Conservation (phyloP, 495 filamentous ascomycete genomes). For the Daldinia caldariorum region DNA sequence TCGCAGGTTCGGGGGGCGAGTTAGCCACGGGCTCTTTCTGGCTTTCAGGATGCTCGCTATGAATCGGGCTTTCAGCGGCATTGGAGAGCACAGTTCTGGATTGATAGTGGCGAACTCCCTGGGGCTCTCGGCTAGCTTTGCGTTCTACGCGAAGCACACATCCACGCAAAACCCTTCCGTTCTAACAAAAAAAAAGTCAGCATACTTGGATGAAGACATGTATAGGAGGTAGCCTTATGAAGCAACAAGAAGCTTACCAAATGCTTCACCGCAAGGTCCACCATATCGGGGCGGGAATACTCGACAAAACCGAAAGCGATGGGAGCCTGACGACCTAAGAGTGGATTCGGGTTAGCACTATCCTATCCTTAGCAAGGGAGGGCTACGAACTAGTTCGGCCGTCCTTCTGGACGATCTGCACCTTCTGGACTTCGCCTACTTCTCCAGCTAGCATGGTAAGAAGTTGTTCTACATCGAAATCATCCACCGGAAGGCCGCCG, state of each 20-base stretch:
- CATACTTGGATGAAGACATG: not conserved
- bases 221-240: not conserved
- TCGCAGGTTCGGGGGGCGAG: slow-evolving; percentile 4
- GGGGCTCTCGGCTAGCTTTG: slow-evolving; percentile 26
- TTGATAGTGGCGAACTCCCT: slow-evolving; percentile 1
- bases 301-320: slow-evolving; percentile 66
- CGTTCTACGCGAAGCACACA: slow-evolving; percentile 33
- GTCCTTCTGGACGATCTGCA: slow-evolving; percentile 56
- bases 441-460: slow-evolving; percentile 51
- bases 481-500: slow-evolving; percentile 56
- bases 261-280: slow-evolving; percentile 51
- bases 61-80: not conserved
- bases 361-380: not conserved
- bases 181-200: slow-evolving; percentile 22
- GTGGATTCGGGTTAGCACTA: slow-evolving; percentile 8
- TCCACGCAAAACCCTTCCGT: slow-evolving; percentile 13
- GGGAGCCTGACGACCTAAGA: slow-evolving; percentile 37
- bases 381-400: slow-evolving; percentile 48
- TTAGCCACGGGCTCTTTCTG: slow-evolving; percentile 10
- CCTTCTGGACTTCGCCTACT: slow-evolving; percentile 54
- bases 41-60: not conserved
- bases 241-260: slow-evolving; percentile 35
- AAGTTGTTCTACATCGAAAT: slow-evolving; percentile 46
- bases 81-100: not conserved
- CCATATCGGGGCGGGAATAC: slow-evolving; percentile 52